phyloP scores from a whole-genome alignment of 192 early-diverging fungal genomes.

The Coemansia sp. region DNA sequence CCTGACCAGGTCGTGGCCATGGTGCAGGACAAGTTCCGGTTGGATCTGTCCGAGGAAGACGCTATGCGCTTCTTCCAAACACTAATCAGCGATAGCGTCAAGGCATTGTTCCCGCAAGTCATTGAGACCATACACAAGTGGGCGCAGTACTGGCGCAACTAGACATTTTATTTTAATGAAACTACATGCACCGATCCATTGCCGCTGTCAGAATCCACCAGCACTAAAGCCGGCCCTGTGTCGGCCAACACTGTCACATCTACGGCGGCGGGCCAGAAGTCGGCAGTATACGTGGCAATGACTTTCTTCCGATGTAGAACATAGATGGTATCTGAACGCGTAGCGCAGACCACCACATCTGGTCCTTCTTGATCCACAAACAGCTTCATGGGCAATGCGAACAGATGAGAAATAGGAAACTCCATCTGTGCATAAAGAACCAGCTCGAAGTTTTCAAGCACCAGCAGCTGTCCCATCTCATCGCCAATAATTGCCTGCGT shows the following conservation, averaged over 20 bases:
- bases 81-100: slow-evolving; percentile 90
- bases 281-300: slow-evolving; percentile 22
- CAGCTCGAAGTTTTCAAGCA: slow-evolving; percentile 35
- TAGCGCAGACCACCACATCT: slow-evolving; percentile 38
- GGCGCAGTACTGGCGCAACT: slow-evolving; percentile 78
- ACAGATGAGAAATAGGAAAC: slow-evolving; percentile 24
- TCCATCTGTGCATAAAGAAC: slow-evolving; percentile 29
- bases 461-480: slow-evolving; percentile 24
- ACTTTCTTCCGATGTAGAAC: slow-evolving; percentile 21
- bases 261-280: slow-evolving; percentile 33
- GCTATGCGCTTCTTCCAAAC: slow-evolving; percentile 93
- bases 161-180: neutral
- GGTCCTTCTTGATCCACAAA: slow-evolving; percentile 13
- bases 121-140: slow-evolving; percentile 98
- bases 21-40: slow-evolving; percentile 94
- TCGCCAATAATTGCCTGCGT: slow-evolving; percentile 40
- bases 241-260: slow-evolving; percentile 6
- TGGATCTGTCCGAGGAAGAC: slow-evolving; percentile 89
- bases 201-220: slow-evolving; percentile 12
- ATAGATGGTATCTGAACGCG: slow-evolving; percentile 37
- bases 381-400: slow-evolving; percentile 21
- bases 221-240: slow-evolving; percentile 15
- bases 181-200: no score
- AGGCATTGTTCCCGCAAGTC: slow-evolving; percentile 95
- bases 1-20: slow-evolving; percentile 96